Evolutionary conservation across 306 rosid species (phyloP).

Genomic region (Sicyos baderoa): DNA sequence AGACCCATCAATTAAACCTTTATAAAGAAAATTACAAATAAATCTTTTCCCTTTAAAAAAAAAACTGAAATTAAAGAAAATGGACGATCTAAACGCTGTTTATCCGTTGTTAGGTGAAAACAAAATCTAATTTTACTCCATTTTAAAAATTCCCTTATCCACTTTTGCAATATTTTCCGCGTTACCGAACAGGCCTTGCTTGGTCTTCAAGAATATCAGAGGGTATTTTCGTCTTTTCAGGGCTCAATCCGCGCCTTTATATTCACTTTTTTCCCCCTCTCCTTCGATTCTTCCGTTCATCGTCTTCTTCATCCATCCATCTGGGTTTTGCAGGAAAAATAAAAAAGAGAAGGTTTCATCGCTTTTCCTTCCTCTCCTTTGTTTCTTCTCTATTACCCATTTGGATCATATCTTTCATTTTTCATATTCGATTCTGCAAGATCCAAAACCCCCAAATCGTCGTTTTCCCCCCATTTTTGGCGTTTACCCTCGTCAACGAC

Average conservation of each 20-base stretch:
- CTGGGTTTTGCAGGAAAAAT: not conserved
- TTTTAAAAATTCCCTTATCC: conserved; percentile 22
- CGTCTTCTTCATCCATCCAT: conserved; percentile 14
- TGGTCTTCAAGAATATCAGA: not conserved
- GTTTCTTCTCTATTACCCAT: not conserved
- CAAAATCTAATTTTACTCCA: conserved; percentile 1
- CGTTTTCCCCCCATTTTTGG: not conserved
- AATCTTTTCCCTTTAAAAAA: too few relatives aligned
- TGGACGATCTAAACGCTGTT: not conserved
- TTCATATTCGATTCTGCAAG: not conserved
- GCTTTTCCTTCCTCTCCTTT: not conserved
- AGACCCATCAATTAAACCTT: not conserved
- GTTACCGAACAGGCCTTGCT: conserved; percentile 13
- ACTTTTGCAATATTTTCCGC: conserved; percentile 24
- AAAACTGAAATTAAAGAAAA: not conserved
- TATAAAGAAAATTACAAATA: too few relatives aligned
- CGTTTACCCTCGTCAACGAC: not conserved
- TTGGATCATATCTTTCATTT: not conserved
- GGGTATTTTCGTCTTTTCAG: conserved; percentile 26
- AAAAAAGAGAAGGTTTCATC: too few relatives aligned
- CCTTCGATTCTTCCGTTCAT: conserved; percentile 12
- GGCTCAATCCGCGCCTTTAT: not conserved
- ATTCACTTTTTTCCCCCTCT: not conserved
- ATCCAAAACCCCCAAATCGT: not conserved
- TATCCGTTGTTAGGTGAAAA: conserved; percentile 1